Percentiles rank a stretch among this genome's conserved stretches.
phyloP scores from a whole-genome alignment of 257 asterid species.

The Anisodus acutangulus region DNA sequence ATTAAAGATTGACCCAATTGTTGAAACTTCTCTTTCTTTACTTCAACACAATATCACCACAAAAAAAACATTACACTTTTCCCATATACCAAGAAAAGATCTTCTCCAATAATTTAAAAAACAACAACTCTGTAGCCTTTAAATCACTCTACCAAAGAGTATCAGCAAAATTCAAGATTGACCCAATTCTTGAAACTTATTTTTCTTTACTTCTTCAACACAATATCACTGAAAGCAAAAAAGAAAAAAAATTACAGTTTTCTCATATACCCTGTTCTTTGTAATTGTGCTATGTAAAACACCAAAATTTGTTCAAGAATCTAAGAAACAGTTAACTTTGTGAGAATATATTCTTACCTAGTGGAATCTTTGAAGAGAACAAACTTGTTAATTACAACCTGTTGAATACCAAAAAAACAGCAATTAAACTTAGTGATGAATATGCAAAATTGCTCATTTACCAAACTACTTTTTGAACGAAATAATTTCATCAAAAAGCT shows the following conservation, averaged over 20 bases:
- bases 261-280: neutral
- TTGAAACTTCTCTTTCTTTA: neutral
- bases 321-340: slow-evolving; percentile 21
- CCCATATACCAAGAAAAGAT: neutral
- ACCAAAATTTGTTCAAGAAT: neutral
- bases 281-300: neutral
- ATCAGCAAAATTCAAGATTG: neutral
- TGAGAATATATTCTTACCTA: slow-evolving; percentile 19
- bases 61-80: neutral
- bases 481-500: slow-evolving; percentile 10
- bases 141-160: neutral
- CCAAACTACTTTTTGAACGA: slow-evolving; percentile 4
- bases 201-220: neutral
- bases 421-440: neutral
- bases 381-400: neutral
- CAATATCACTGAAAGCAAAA: neutral
- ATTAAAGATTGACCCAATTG: neutral
- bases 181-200: neutral
- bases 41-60: neutral
- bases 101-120: neutral
- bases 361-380: neutral
- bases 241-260: neutral
- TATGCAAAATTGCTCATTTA: neutral
- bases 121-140: neutral
- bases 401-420: neutral